Percentiles rank a stretch among this genome's conserved stretches.
These are phyloP conservation scores for Clausena lansium DNA, from an alignment of 345 rosid genomes.

Conservation along the genomic window DNA sequence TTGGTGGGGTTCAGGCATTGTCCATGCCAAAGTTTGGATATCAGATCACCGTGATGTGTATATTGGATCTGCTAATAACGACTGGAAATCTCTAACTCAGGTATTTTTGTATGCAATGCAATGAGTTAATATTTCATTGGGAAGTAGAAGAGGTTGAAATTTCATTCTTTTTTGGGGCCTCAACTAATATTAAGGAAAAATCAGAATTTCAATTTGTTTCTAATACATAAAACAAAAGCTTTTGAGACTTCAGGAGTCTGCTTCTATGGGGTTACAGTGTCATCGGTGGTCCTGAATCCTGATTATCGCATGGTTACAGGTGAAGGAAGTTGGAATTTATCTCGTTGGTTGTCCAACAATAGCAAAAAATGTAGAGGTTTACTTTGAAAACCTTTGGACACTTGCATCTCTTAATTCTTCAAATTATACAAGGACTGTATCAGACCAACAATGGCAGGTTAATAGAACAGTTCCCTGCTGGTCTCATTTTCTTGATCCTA, in stretches of 20 bases:
- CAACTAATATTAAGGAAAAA: background rate
- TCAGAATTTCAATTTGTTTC: background rate
- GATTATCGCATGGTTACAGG: constrained; percentile 36
- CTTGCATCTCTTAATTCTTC: constrained; percentile 61
- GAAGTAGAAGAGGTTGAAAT: background rate
- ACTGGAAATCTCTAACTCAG: constrained; percentile 95
- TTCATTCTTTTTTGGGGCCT: background rate
- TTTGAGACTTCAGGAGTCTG: background rate
- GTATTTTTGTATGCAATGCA: constrained; percentile 25
- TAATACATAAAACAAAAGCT: background rate
- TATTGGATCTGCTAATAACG: constrained; percentile 91
- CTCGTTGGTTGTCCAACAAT: constrained; percentile 64
- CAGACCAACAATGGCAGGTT: constrained; percentile 73
- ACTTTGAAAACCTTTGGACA: constrained; percentile 65
- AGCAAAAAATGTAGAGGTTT: constrained; percentile 50
- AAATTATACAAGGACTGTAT: constrained; percentile 39
- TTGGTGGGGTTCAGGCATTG: constrained; percentile 89
- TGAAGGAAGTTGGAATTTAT: constrained; percentile 84
- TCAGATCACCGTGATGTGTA: constrained; percentile 67
- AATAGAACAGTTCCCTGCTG: constrained; percentile 85
- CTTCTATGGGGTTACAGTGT: background rate
- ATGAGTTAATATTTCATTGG: background rate
- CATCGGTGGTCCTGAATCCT: constrained; percentile 3
- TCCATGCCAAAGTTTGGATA: constrained; percentile 92
- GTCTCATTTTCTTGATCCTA: constrained; percentile 65